Conservation (phyloP, 495 filamentous ascomycete genomes). For the Viridothelium virens region DNA sequence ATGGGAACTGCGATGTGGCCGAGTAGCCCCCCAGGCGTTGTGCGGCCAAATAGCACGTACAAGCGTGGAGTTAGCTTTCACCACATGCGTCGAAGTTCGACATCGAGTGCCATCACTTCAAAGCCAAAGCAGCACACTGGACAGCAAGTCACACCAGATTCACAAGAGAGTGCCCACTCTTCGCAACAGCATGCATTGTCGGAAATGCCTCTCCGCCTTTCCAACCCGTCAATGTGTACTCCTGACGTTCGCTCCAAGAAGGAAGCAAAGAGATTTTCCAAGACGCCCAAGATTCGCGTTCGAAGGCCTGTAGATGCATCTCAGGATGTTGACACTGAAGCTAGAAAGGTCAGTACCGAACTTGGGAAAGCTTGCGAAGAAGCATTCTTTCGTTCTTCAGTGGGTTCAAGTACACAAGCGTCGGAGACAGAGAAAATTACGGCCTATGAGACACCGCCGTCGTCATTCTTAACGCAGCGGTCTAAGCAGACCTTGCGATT, state of each 20-base stretch:
- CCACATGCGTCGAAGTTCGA: conserved; percentile 42
- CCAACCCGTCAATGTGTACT: conserved; percentile 21
- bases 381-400: conserved; percentile 69
- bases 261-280: conserved; percentile 16
- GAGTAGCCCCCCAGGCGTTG: conserved; percentile 47
- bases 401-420: conserved; percentile 41
- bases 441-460: conserved; percentile 36
- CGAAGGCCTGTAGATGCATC: conserved; percentile 39
- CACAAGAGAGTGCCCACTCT: conserved; percentile 16
- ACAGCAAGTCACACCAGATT: conserved; percentile 25
- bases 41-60: conserved; percentile 51
- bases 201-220: neutral
- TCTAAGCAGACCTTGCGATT: conserved; percentile 41
- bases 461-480: conserved; percentile 38
- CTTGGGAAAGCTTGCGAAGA: conserved; percentile 65
- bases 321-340: conserved; percentile 52
- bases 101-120: conserved; percentile 23
- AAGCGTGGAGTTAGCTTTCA: conserved; percentile 79
- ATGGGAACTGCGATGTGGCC: conserved; percentile 51
- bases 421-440: conserved; percentile 39
- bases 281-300: conserved; percentile 26
- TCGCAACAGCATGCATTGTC: neutral
- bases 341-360: conserved; percentile 58
- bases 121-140: conserved; percentile 13
- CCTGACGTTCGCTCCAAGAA: conserved; percentile 27